phyloP scores from a whole-genome alignment of 2,329 filamentous ascomycete genomes.

The Myriangium duriaei region DNA sequence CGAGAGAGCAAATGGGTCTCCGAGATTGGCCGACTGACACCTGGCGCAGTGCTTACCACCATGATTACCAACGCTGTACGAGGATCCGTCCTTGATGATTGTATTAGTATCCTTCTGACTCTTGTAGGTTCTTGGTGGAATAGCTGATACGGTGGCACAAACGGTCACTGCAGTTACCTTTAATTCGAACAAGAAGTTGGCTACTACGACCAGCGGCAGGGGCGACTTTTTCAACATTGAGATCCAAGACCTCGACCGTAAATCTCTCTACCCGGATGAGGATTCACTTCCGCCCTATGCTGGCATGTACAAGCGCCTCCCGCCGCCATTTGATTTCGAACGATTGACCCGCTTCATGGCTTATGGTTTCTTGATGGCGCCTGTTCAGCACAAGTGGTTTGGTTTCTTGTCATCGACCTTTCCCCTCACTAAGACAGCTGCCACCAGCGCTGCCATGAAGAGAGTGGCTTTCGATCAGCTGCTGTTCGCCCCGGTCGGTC shows the following conservation, averaged over 20 bases:
- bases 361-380: constrained; percentile 93
- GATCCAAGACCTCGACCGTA: constrained; percentile 74
- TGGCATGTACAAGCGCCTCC: constrained; percentile 38
- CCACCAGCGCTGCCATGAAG: constrained; percentile 70
- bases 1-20: constrained; percentile 1
- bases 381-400: constrained; percentile 93
- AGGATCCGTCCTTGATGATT: neutral
- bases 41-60: constrained; percentile 67
- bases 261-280: constrained; percentile 52
- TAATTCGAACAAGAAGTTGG: constrained; percentile 46
- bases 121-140: constrained; percentile 64
- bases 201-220: constrained; percentile 38
- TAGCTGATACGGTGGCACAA: constrained; percentile 93
- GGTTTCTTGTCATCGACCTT: constrained; percentile 70
- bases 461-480: constrained; percentile 86
- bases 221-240: constrained; percentile 72
- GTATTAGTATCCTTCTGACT: constrained; percentile 13
- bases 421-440: constrained; percentile 66
- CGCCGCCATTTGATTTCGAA: constrained; percentile 90
- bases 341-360: constrained; percentile 90
- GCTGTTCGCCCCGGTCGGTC: constrained; percentile 80
- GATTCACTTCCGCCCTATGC: constrained; percentile 51
- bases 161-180: constrained; percentile 65
- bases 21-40: constrained; percentile 3
- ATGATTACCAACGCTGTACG: constrained; percentile 94